These are phyloP conservation scores for Pichia kudriavzevii DNA, from an alignment of 1,139 yeast species.

Conservation along the genomic window DNA sequence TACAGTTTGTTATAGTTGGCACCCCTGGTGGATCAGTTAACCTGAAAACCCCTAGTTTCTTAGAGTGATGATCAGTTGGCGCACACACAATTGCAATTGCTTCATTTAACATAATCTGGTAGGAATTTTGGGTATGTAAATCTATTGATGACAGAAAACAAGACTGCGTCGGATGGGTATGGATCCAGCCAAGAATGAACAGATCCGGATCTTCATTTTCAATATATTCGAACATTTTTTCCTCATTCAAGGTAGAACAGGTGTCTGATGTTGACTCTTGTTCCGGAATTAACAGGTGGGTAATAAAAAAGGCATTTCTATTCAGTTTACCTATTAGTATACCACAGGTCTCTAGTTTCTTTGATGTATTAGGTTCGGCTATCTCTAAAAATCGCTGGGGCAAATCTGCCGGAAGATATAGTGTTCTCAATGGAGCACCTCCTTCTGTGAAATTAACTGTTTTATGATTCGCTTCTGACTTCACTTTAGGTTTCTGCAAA, in stretches of 20 bases:
- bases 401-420: conserved; percentile 40
- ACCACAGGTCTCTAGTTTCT: conserved; percentile 56
- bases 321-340: conserved; percentile 50
- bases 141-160: conserved; percentile 57
- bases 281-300: conserved; percentile 50
- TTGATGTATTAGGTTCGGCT: conserved; percentile 39
- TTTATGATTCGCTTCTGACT: conserved; percentile 33
- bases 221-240: conserved; percentile 42
- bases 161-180: conserved; percentile 60
- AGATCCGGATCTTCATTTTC: conserved; percentile 39
- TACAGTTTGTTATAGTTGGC: conserved; percentile 42
- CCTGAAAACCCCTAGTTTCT: conserved; percentile 48
- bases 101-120: conserved; percentile 61
- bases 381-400: conserved; percentile 35
- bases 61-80: conserved; percentile 34
- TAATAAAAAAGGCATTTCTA: conserved; percentile 51
- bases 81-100: conserved; percentile 58
- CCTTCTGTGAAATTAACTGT: conserved; percentile 39
- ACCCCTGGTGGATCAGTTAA: conserved; percentile 57
- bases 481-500: conserved; percentile 1
- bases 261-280: conserved; percentile 54
- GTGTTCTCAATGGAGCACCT: conserved; percentile 43
- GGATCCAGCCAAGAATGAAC: conserved; percentile 61
- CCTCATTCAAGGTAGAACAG: conserved; percentile 51
- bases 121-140: conserved; percentile 54